Conservation (phyloP, 1,284 basidiomycete species). For the Testicularia cyperi region DNA sequence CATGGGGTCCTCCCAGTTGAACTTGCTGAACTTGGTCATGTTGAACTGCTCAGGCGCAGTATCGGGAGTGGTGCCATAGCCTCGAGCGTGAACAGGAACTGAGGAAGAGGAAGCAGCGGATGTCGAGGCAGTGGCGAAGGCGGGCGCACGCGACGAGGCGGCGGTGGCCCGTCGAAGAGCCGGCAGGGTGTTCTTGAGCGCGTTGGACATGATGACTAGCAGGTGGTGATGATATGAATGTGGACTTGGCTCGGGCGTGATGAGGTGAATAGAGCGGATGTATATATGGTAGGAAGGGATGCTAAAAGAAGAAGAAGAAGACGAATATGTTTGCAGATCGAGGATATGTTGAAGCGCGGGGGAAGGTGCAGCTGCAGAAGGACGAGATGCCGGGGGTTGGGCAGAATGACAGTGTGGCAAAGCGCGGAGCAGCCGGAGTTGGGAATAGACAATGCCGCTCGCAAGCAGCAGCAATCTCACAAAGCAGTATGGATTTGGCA, state of each 20-base stretch:
- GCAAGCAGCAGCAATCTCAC: no score
- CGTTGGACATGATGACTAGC: conserved; percentile 26
- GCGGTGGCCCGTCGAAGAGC: conserved; percentile 13
- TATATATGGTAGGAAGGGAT: no score
- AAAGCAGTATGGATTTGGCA: no score
- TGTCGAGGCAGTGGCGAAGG: neutral
- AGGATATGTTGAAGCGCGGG: no score
- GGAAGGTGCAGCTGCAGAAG: no score
- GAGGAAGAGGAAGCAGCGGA: conserved; percentile 2
- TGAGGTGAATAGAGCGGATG: conserved; percentile 4
- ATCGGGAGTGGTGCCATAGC: conserved; percentile 31
- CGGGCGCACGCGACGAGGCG: neutral
- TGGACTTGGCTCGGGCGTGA: no score
- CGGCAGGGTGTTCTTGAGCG: conserved; percentile 20
- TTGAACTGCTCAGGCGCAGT: conserved; percentile 29
- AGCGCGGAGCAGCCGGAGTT: no score
- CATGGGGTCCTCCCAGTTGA: conserved; percentile 69
- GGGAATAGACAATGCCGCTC: no score
- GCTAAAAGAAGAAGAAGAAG: no score
- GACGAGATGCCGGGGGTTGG: no score
- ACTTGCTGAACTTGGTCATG: conserved; percentile 64
- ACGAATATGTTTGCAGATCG: no score
- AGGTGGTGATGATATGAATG: neutral
- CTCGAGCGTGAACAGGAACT: conserved; percentile 1
- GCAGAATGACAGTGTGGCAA: no score